phyloP scores from a whole-genome alignment of 2,329 filamentous ascomycete genomes.

The Aspergillus puulaauensis region DNA sequence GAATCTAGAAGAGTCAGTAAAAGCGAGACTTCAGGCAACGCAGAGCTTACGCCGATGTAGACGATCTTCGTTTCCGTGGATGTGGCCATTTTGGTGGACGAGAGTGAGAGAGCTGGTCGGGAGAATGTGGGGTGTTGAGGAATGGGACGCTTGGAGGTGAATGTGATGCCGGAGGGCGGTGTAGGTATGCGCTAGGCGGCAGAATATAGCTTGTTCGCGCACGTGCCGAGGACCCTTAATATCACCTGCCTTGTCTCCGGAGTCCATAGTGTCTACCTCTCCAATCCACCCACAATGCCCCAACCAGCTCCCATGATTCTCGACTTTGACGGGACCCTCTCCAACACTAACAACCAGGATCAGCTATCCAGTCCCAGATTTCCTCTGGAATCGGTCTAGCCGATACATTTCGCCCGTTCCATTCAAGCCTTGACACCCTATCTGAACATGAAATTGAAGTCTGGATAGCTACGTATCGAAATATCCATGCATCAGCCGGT shows the following conservation, averaged over 20 bases:
- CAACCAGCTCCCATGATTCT: constrained; percentile 10
- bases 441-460: constrained; percentile 7
- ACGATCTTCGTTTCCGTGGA: constrained; percentile 11
- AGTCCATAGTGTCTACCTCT: no score
- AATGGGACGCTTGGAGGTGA: neutral
- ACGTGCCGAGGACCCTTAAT: constrained; percentile 3
- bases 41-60: constrained; percentile 8
- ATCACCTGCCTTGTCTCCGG: no score
- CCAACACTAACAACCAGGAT: constrained; percentile 3
- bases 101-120: neutral
- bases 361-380: constrained; percentile 7
- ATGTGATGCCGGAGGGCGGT: constrained; percentile 1
- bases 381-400: constrained; percentile 9
- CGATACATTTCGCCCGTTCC: constrained; percentile 14
- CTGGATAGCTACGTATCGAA: constrained; percentile 22
- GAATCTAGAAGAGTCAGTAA: constrained; percentile 57
- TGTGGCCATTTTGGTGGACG: neutral
- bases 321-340: constrained; percentile 20
- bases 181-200: neutral
- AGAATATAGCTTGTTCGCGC: neutral
- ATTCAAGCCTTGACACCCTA: neutral
- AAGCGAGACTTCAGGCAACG: no score
- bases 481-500: constrained; percentile 20
- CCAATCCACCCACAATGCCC: neutral
- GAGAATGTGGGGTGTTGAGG: neutral